Conservation (phyloP, 805 yeast species). For the Zygotorulaspora chibaensis region DNA sequence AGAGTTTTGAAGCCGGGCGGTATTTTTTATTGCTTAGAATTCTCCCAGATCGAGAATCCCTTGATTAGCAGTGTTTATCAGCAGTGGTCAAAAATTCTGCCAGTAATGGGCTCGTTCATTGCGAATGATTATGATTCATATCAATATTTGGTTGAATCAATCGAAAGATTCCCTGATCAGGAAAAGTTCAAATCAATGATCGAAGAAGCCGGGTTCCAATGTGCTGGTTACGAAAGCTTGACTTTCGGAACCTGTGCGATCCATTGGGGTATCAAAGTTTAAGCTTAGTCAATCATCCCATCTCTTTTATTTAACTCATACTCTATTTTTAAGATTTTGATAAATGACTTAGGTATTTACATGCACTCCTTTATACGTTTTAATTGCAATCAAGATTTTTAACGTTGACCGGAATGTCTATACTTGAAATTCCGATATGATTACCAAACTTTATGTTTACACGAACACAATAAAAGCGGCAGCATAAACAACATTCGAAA, state of each 20-base stretch:
- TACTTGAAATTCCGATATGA: constrained; percentile 28
- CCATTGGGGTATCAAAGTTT: constrained; percentile 89
- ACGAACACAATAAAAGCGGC: constrained; percentile 53
- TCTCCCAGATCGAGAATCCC: constrained; percentile 83
- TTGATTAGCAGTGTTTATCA: constrained; percentile 72
- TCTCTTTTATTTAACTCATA: background rate
- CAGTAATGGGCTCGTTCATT: constrained; percentile 91
- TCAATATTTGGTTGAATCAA: constrained; percentile 93
- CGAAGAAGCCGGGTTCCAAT: constrained; percentile 92
- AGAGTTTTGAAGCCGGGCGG: constrained; percentile 97
- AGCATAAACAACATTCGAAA: constrained; percentile 60
- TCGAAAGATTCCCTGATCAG: constrained; percentile 86
- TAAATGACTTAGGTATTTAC: background rate
- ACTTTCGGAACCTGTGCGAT: constrained; percentile 95
- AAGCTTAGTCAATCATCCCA: constrained; percentile 14
- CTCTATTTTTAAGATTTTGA: background rate
- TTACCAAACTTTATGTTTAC: constrained; percentile 43
- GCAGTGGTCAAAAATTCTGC: constrained; percentile 82
- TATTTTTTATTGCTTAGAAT: constrained; percentile 92
- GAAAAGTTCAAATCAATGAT: constrained; percentile 89
- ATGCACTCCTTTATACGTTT: background rate
- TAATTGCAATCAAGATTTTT: constrained; percentile 24
- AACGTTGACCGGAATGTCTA: constrained; percentile 38
- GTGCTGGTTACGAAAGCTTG: constrained; percentile 87
- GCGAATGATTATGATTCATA: constrained; percentile 96